These are phyloP conservation scores for Jaltomata sinuosa DNA, from an alignment of 257 asterid genomes.

Conservation along the genomic window DNA sequence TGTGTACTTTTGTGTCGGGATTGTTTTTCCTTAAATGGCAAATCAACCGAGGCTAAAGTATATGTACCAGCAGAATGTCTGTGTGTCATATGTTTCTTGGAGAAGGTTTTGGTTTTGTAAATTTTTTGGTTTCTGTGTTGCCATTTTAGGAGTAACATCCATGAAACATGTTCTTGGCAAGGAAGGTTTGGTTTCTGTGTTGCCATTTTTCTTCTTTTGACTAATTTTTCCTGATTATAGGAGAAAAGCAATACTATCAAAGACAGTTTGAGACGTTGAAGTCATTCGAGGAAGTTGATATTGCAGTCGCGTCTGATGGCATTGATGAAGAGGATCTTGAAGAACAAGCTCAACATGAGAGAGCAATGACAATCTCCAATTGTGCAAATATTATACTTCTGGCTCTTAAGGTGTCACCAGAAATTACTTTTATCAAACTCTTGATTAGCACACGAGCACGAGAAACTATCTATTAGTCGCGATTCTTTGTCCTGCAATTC, in stretches of 20 bases:
- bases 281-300: slow-evolving; percentile 73
- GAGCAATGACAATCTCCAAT: slow-evolving; percentile 85
- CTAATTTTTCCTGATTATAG: slow-evolving; percentile 19
- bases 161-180: neutral
- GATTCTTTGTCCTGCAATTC: neutral
- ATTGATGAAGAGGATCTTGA: slow-evolving; percentile 54
- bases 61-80: neutral
- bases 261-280: slow-evolving; percentile 62
- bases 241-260: slow-evolving; percentile 77
- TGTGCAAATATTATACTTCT: slow-evolving; percentile 65
- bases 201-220: neutral
- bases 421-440: neutral
- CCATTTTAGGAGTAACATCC: neutral
- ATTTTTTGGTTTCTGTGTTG: no score
- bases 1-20: neutral
- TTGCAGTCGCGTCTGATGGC: slow-evolving; percentile 29
- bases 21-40: neutral
- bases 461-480: neutral
- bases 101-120: no score
- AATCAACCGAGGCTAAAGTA: neutral
- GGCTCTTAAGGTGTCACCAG: slow-evolving; percentile 64
- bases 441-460: neutral
- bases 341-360: slow-evolving; percentile 66
- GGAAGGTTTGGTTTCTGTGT: neutral
- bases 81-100: neutral